Percentiles rank a stretch among this genome's conserved stretches.
These are phyloP conservation scores for Colletotrichum shisoi DNA, from an alignment of 2,329 filamentous ascomycete species.

Conservation along the genomic window DNA sequence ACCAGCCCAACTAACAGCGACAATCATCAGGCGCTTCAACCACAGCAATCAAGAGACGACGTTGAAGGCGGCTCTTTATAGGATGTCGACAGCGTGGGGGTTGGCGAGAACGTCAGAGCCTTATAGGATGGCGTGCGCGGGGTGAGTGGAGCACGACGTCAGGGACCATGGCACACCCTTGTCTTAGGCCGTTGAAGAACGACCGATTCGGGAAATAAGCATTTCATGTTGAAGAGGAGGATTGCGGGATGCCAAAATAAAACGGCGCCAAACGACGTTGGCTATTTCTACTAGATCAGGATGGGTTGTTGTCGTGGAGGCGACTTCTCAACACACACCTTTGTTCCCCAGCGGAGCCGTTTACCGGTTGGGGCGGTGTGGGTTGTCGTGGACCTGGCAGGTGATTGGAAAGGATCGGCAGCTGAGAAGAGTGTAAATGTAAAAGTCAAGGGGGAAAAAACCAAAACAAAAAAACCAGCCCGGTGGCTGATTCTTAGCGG, in stretches of 20 bases:
- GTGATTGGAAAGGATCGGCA: slow-evolving; percentile 8
- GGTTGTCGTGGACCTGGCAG: neutral
- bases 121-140: slow-evolving; percentile 39
- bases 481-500: slow-evolving; percentile 12
- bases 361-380: neutral
- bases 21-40: neutral
- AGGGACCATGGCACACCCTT: slow-evolving; percentile 36
- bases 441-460: neutral
- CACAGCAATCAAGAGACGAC: slow-evolving; percentile 27
- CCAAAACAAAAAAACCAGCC: slow-evolving; percentile 3
- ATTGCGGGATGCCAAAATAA: neutral
- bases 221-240: slow-evolving; percentile 6
- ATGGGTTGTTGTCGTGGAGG: slow-evolving; percentile 14
- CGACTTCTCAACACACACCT: slow-evolving; percentile 9
- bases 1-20: neutral
- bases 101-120: slow-evolving; percentile 37
- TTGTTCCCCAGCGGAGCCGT: neutral
- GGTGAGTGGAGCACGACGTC: slow-evolving; percentile 31
- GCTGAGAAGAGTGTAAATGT: neutral
- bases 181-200: slow-evolving; percentile 25
- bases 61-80: slow-evolving; percentile 29
- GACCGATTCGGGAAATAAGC: slow-evolving; percentile 21
- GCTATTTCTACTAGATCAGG: neutral
- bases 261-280: neutral
- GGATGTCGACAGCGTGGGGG: slow-evolving; percentile 32